A percentile compares a stretch with the other conserved stretches of the same genome.
Conservation (phyloP, 257 asterid genomes). For the Scutellaria baicalensis region DNA sequence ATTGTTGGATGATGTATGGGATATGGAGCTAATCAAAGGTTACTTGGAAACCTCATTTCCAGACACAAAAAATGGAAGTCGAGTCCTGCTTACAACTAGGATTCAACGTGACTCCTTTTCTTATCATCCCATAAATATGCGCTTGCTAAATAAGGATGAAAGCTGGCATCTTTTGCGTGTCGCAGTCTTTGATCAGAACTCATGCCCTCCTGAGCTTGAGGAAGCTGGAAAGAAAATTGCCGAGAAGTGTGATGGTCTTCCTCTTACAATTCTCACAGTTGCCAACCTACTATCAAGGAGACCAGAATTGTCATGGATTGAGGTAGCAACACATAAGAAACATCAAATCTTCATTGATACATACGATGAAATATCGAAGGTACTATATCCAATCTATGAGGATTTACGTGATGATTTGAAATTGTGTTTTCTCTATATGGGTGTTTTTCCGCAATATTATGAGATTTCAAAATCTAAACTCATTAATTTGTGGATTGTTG, state of each 20-base stretch:
- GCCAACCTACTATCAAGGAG: neutral
- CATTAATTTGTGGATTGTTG: no score
- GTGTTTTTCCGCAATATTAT: no score
- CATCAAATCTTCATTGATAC: neutral
- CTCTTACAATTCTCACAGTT: neutral
- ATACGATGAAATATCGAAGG: neutral
- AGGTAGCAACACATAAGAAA: neutral
- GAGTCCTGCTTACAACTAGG: constrained; percentile 25
- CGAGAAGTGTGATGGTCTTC: neutral
- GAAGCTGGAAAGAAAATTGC: no score
- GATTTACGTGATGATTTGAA: neutral
- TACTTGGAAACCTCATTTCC: neutral
- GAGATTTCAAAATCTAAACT: no score
- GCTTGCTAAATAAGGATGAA: neutral
- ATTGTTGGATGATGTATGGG: constrained; percentile 31
- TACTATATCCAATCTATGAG: neutral
- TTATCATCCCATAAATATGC: neutral
- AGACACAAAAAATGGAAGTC: constrained; percentile 7
- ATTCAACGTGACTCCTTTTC: no score
- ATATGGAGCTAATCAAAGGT: neutral
- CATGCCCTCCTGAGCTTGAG: neutral
- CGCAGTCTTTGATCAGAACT: neutral
- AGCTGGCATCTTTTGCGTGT: neutral
- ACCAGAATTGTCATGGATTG: neutral
- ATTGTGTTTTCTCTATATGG: no score